Evolutionary conservation across 2,329 filamentous ascomycete species (phyloP).

Genomic region (Talaromyces sp.): DNA sequence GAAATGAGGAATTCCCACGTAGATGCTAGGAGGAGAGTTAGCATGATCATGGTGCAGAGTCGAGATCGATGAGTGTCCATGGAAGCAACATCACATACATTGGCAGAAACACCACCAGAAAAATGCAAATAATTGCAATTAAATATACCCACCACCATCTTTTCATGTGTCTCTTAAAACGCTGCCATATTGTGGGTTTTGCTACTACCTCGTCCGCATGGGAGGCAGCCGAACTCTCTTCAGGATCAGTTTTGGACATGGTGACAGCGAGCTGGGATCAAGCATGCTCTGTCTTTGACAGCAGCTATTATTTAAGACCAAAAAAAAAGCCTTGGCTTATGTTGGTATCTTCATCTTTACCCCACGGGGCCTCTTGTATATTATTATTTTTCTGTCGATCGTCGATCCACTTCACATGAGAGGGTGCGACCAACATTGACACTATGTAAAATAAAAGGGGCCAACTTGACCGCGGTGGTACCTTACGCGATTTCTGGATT

Average conservation of each 20-base stretch:
- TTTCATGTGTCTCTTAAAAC: conserved; percentile 29
- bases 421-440: background rate
- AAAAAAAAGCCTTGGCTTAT: background rate
- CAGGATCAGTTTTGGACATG: conserved; percentile 25
- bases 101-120: conserved; percentile 27
- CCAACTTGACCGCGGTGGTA: background rate
- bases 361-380: background rate
- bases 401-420: background rate
- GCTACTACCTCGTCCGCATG: background rate
- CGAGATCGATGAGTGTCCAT: background rate
- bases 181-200: conserved; percentile 22
- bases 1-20: conserved; percentile 28
- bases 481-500: background rate
- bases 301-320: no score
- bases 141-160: conserved; percentile 32
- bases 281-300: no score
- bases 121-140: conserved; percentile 20
- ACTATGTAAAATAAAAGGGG: background rate
- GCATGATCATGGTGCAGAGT: background rate
- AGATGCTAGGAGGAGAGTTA: conserved; percentile 16
- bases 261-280: background rate
- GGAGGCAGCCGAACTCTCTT: conserved; percentile 17
- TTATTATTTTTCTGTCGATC: background rate
- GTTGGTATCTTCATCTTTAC: background rate
- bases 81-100: conserved; percentile 18